Conservation (phyloP, 2,329 filamentous ascomycete species). For the Paraphoma chrysanthemicola region DNA sequence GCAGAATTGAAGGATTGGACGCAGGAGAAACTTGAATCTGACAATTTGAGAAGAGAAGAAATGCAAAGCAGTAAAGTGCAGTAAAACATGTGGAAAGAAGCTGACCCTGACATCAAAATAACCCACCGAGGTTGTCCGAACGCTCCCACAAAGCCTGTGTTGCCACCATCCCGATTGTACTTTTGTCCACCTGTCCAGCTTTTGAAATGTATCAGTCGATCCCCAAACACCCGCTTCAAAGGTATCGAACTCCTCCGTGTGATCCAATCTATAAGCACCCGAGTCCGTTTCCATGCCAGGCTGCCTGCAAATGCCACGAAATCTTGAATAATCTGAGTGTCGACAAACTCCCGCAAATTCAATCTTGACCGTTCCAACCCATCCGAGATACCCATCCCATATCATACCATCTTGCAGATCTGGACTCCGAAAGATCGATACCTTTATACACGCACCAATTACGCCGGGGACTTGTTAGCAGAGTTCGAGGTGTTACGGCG, state of each 20-base stretch:
- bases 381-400: slow-evolving; percentile 44
- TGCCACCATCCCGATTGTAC: slow-evolving; percentile 35
- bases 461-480: slow-evolving; percentile 50
- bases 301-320: slow-evolving; percentile 48
- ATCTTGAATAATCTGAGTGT: slow-evolving; percentile 43
- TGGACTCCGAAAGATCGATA: slow-evolving; percentile 41
- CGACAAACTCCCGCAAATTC: slow-evolving; percentile 45
- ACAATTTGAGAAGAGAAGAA: slow-evolving; percentile 15
- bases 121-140: slow-evolving; percentile 27
- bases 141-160: slow-evolving; percentile 27
- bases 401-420: slow-evolving; percentile 45
- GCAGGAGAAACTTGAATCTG: not conserved
- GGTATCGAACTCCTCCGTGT: slow-evolving; percentile 49
- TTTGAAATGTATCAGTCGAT: slow-evolving; percentile 30
- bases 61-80: slow-evolving; percentile 6
- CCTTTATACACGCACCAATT: slow-evolving; percentile 42
- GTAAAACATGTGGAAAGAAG: slow-evolving; percentile 11
- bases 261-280: slow-evolving; percentile 48
- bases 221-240: slow-evolving; percentile 44
- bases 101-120: slow-evolving; percentile 13
- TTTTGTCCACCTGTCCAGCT: slow-evolving; percentile 37
- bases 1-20: not conserved
- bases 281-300: slow-evolving; percentile 39
- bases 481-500: slow-evolving; percentile 53
- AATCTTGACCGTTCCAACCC: slow-evolving; percentile 45